Conservation (phyloP, 768 basidiomycete genomes). For the Pleurotus citrinopileatus region DNA sequence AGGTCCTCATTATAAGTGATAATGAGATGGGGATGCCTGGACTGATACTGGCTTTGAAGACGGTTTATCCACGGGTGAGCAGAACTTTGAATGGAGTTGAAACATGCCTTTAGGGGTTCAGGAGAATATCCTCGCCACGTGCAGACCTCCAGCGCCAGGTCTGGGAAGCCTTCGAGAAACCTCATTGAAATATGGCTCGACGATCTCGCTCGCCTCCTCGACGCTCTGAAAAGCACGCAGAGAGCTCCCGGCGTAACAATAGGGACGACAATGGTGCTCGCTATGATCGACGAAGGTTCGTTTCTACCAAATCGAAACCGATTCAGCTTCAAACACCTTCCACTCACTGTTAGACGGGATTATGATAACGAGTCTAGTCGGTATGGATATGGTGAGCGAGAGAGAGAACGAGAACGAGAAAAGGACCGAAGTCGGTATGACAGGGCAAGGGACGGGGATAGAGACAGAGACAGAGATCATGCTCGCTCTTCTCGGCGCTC, state of each 20-base stretch:
- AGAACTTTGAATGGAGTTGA: too few species aligned
- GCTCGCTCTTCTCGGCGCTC: constrained; percentile 46
- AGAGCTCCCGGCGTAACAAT: constrained; percentile 9
- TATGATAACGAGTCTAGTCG: neutral
- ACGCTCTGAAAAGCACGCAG: constrained; percentile 7
- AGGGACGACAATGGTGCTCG: neutral
- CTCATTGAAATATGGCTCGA: too few species aligned
- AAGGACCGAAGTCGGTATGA: constrained; percentile 14
- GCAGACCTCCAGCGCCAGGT: too few species aligned
- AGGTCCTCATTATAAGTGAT: too few species aligned
- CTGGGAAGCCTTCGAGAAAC: too few species aligned
- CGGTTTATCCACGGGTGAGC: too few species aligned
- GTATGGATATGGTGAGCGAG: constrained; percentile 13
- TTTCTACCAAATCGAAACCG: neutral
- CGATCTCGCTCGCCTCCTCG: constrained; percentile 3
- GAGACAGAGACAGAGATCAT: constrained; percentile 27
- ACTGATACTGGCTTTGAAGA: too few species aligned
- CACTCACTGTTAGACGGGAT: neutral
- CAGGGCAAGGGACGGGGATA: constrained; percentile 20
- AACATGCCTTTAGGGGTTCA: too few species aligned
- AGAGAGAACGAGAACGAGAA: constrained; percentile 16
- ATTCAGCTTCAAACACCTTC: neutral
- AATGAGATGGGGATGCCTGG: too few species aligned
- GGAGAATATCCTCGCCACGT: too few species aligned
- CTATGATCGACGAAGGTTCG: constrained; percentile 6